These are phyloP conservation scores for Bisporella sp. DNA, from an alignment of 2,329 filamentous ascomycete genomes.

Conservation along the genomic window DNA sequence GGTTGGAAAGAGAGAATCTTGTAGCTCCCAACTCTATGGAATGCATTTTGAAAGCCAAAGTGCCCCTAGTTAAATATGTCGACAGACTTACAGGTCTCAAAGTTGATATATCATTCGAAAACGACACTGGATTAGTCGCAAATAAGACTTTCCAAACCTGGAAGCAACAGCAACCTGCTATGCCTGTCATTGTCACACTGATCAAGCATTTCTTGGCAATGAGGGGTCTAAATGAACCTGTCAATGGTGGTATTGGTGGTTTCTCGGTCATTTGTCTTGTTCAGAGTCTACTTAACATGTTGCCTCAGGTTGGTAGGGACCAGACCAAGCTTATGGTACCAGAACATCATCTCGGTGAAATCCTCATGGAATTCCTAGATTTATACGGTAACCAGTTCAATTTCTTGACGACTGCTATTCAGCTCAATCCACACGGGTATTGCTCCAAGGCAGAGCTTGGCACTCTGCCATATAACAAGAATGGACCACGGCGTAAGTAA, in stretches of 20 bases:
- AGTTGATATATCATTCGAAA: constrained; percentile 94
- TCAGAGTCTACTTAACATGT: constrained; percentile 76
- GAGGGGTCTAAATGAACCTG: constrained; percentile 85
- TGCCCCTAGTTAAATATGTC: constrained; percentile 88
- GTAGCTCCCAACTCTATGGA: constrained; percentile 53
- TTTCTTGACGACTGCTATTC: constrained; percentile 62
- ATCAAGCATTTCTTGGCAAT: constrained; percentile 92
- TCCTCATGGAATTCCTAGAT: constrained; percentile 82
- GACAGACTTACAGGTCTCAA: constrained; percentile 72
- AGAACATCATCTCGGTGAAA: constrained; percentile 66
- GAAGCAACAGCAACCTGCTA: constrained; percentile 72
- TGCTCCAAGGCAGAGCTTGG: constrained; percentile 59
- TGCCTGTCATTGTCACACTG: constrained; percentile 79
- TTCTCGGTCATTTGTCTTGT: constrained; percentile 93
- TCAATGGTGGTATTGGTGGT: constrained; percentile 83
- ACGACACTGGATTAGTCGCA: constrained; percentile 71
- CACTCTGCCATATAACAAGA: constrained; percentile 5
- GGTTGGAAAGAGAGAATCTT: constrained; percentile 50
- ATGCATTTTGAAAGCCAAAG: constrained; percentile 68
- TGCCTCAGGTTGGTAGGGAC: constrained; percentile 51
- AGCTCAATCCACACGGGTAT: constrained; percentile 66
- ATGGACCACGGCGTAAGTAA: constrained; percentile 38
- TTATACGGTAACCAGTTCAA: constrained; percentile 83
- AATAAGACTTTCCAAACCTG: constrained; percentile 75
- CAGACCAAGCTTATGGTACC: constrained; percentile 52